Base-by-base conservation (phyloP, 371 early-diverging fungal genomes). In the Haplosporangium sp. region DNA sequence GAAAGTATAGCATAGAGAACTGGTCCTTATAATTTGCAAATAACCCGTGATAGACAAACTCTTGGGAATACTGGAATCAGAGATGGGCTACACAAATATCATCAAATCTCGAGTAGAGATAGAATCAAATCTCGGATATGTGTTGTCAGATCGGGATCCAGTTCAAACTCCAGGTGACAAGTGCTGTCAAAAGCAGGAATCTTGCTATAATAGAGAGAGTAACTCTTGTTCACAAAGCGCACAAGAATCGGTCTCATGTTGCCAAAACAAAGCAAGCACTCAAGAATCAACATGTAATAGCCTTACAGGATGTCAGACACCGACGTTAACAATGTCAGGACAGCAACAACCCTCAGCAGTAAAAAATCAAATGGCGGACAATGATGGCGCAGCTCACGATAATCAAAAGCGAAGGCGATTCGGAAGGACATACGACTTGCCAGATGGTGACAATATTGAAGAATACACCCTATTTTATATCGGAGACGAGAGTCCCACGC, bases 391-490 rank as follows among this genome's bases (percentile, higher is more conserved):
- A n/a, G 34, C 45, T 15, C 13, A 19, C 15, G 38, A 47, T 9
- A 63, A 34, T 58, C 58, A 52, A 50, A 79, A 71, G 68, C 20
- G 68, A 61, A 71, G 69, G 20, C 55, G 71, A 11, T 79, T 79
- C 10, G 90, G 91, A 4, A 84, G 90, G 60, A 84, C 78, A 35
- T 91, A 89, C 57, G 76, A 78, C 34, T 67, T 91, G 6, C 90
- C 92, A 1, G 73, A 85, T 37, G 87, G 77, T 4, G 69, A 84
- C 7, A 45, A 71, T 7, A 74, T 93, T 15, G 84, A 88, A 42
- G 87, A 91, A 57, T 93, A 90, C 59, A 77, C 90, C 1, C 84
- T 97, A 1, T 88, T 97, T 48, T 98, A 94, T 75, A 78, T 98
- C 67, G 97, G 98, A 37, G 76, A 71, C 9, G 96, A 96, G 67